Base-by-base conservation (phyloP, 768 basidiomycete genomes). In the Phlebiopsis flavidoalba region DNA sequence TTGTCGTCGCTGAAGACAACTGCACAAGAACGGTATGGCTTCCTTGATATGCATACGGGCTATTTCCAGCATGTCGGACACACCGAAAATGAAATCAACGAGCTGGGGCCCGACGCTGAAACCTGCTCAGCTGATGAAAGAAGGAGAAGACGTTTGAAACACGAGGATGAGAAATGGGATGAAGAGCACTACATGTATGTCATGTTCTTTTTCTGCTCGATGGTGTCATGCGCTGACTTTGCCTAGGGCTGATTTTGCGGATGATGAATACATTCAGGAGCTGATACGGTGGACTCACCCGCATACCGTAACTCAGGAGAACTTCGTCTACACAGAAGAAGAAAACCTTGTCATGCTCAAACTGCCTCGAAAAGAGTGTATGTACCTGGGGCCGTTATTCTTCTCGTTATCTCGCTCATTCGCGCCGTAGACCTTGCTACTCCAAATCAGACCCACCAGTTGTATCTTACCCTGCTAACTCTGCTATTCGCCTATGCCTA, bases 401-500 rank as follows among this genome's bases (percentile, higher is more conserved):
- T 14, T 10, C 8, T 17, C 26, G 26, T 53, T 17, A 35, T 7
- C 7, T 50, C 24, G 26, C 51, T 45, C 3, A 59, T 22, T 3
- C 56, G 62, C 45, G n/a, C 57, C 19, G 46, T 60, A 93, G 92
- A 93, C 72, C 77, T 93, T 33, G 67, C 83, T 5, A 82, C 84
- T 17, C 69, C 75, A 5, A 61, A 63, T 8, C 84, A 92, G 70
- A 83, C 80, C 22, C 83, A 81, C 61, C 71, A 77, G 36, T 78
- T 93, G 31, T 89, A 92, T 71, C 76, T 90, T 57, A 86, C 85
- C 0, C 78, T 93, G 36, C 69, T 87, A 59, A 83, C 86, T 6
- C 67, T 95, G 8, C 79, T 95, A 19, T 92, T 92, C 73, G 80
- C 90, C n/a, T 87, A 88, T 67, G 82, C 84, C 5, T 95, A 95